Evolutionary conservation across 2,329 filamentous ascomycete genomes (phyloP).

Genomic region (Neurospora sp.): DNA sequence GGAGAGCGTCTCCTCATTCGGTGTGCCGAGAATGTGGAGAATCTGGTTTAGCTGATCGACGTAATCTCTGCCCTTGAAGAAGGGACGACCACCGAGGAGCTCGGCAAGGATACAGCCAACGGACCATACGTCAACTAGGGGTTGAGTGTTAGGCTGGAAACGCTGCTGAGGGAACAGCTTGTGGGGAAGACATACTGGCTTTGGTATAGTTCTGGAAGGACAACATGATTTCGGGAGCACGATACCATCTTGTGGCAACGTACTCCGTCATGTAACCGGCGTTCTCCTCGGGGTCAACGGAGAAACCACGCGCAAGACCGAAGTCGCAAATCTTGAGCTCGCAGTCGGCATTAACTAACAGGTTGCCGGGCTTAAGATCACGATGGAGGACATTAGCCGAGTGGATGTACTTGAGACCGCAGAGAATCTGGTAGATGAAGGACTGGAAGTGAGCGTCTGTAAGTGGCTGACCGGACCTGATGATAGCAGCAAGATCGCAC

Average conservation of each 20-base stretch:
- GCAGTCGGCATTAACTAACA: constrained; percentile 97
- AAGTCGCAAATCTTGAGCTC: constrained; percentile 99
- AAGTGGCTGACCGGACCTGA: constrained; percentile 89
- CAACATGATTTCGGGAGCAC: constrained; percentile 96
- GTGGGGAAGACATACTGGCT: constrained; percentile 68
- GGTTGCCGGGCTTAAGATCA: constrained; percentile 92
- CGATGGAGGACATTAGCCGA: constrained; percentile 96
- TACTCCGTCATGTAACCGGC: constrained; percentile 99
- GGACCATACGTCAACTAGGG: constrained; percentile 92
- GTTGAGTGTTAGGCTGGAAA: neutral
- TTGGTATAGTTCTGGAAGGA: constrained; percentile 99
- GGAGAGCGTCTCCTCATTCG: constrained; percentile 85
- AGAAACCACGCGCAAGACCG: constrained; percentile 91
- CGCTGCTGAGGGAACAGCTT: neutral
- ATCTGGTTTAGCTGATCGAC: constrained; percentile 99
- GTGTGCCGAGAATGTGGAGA: constrained; percentile 91
- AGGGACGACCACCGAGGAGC: constrained; percentile 87
- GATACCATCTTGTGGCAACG: constrained; percentile 92
- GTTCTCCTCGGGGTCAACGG: constrained; percentile 93
- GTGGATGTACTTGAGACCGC: constrained; percentile 97
- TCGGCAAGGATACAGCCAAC: constrained; percentile 97
- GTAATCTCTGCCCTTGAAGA: constrained; percentile 99
- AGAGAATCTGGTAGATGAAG: constrained; percentile 99
- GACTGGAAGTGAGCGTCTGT: constrained; percentile 99
- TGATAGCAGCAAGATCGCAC: constrained; percentile 95